A percentile compares a stretch with the other conserved stretches of the same genome.
Conservation (phyloP, 2,329 filamentous ascomycete species). For the Fusarium sp. region DNA sequence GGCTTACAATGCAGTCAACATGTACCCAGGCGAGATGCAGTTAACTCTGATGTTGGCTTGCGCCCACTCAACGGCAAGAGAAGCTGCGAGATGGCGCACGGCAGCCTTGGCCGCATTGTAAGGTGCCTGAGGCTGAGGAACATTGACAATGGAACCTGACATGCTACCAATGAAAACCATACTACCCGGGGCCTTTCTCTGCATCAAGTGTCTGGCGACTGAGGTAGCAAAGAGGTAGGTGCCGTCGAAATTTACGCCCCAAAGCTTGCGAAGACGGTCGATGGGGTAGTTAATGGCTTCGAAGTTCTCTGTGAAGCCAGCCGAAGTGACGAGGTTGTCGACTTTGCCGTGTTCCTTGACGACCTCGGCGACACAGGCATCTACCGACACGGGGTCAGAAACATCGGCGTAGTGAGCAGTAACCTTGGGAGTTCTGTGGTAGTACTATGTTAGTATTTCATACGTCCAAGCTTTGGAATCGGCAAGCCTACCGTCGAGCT, state of each 20-base stretch:
- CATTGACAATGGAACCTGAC: conserved; percentile 93
- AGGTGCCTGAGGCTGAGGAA: conserved; percentile 91
- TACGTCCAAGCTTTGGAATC: not conserved
- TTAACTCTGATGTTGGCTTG: conserved; percentile 90
- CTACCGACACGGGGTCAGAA: conserved; percentile 82
- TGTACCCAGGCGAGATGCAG: conserved; percentile 95
- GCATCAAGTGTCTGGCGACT: conserved; percentile 90
- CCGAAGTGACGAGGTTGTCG: conserved; percentile 94
- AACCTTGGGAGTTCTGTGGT: conserved; percentile 77
- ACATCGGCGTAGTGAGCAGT: conserved; percentile 94
- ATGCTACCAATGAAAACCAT: conserved; percentile 97
- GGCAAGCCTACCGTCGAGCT: conserved; percentile 68
- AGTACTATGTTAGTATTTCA: conserved; percentile 10
- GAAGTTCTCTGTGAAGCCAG: conserved; percentile 96
- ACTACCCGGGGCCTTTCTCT: conserved; percentile 81
- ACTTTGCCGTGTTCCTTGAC: conserved; percentile 77
- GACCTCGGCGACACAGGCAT: conserved; percentile 75
- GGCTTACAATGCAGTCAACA: conserved; percentile 90
- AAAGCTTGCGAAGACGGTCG: conserved; percentile 92
- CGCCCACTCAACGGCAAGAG: conserved; percentile 95
- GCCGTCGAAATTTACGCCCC: conserved; percentile 92
- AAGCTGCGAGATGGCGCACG: conserved; percentile 87
- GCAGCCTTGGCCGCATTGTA: conserved; percentile 96
- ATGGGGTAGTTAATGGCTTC: conserved; percentile 91
- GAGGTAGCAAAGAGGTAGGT: conserved; percentile 90